Percentiles rank a stretch among this genome's conserved stretches.
phyloP scores from a whole-genome alignment of 2,329 filamentous ascomycete species.

The Diaporthe capsici region DNA sequence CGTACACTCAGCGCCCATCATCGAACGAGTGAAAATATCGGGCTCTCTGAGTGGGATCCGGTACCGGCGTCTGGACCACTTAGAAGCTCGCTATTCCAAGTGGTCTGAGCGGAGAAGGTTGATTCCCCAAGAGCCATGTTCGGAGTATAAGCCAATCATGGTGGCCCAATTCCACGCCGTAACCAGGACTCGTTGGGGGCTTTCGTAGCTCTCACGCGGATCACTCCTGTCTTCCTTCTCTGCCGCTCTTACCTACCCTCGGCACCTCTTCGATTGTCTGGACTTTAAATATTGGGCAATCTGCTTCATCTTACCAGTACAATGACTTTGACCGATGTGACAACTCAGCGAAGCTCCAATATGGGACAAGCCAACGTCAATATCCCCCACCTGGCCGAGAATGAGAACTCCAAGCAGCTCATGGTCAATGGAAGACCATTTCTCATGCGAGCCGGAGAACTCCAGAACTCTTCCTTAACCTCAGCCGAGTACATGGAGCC shows the following conservation, averaged over 20 bases:
- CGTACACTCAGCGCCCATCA: background rate
- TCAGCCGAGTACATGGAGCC: constrained; percentile 47
- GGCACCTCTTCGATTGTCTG: background rate
- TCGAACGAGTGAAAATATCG: background rate
- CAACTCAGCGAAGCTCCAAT: background rate
- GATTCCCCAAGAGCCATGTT: background rate
- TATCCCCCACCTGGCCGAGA: constrained; percentile 1
- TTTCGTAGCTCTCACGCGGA: background rate
- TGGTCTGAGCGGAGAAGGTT: background rate
- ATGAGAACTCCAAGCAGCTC: constrained; percentile 2
- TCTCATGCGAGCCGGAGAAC: constrained; percentile 50
- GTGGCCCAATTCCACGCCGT: background rate
- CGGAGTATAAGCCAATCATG: constrained; percentile 19
- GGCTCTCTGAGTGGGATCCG: background rate
- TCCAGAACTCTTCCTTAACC: constrained; percentile 50
- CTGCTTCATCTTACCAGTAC: background rate
- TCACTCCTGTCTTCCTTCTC: background rate
- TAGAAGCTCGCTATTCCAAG: background rate
- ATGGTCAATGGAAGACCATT: constrained; percentile 44
- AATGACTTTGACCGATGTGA: background rate
- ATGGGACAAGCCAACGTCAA: background rate
- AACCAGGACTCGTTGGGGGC: background rate
- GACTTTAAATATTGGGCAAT: accelerated
- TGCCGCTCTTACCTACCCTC: background rate
- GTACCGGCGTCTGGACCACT: background rate